phyloP scores from a whole-genome alignment of 345 rosid species.

The Punica granatum region DNA sequence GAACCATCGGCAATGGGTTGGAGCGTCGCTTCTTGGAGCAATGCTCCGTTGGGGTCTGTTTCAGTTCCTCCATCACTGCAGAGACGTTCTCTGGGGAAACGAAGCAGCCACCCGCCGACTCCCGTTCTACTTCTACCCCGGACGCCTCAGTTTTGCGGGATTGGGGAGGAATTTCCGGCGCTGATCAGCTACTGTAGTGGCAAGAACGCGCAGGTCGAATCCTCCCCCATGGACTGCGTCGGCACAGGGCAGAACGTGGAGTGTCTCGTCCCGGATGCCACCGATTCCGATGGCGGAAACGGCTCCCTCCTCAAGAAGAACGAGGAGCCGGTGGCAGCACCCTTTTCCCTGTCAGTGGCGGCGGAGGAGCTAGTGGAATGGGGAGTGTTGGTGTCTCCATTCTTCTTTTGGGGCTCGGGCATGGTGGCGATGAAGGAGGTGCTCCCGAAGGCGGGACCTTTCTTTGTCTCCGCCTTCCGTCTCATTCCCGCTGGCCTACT shows the following conservation, averaged over 20 bases:
- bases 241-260: conserved; percentile 13
- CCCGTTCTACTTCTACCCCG: neutral
- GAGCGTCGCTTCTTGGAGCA: neutral
- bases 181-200: neutral
- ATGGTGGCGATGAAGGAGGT: conserved; percentile 99
- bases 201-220: conserved; percentile 1
- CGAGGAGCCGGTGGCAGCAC: neutral
- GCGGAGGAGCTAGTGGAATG: conserved; percentile 29
- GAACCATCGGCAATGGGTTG: neutral
- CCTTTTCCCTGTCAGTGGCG: conserved; percentile 6
- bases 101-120: neutral
- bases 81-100: neutral
- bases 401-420: conserved; percentile 97
- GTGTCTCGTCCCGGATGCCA: neutral
- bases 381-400: conserved; percentile 76
- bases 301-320: neutral
- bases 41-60: neutral
- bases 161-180: neutral
- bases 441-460: conserved; percentile 72
- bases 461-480: conserved; percentile 82
- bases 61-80: neutral
- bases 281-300: neutral
- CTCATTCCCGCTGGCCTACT: conserved; percentile 80
- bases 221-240: conserved; percentile 8
- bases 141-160: neutral